Conservation (phyloP, 2,329 filamentous ascomycete genomes). For the Arachnopeziza araneosa region DNA sequence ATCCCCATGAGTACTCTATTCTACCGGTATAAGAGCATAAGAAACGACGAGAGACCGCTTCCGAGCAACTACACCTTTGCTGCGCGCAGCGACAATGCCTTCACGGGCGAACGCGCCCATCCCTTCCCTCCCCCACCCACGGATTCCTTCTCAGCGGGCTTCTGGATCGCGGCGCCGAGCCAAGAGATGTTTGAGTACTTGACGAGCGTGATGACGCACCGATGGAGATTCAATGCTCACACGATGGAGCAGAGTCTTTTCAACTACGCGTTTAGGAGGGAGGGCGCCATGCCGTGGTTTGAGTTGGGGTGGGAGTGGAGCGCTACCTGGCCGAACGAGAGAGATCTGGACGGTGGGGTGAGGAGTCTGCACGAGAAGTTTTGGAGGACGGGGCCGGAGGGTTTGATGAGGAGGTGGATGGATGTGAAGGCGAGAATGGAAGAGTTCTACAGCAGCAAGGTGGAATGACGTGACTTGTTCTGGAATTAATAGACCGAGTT, state of each 20-base stretch:
- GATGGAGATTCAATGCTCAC: slow-evolving; percentile 33
- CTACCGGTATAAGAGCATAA: slow-evolving; percentile 12
- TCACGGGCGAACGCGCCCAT: slow-evolving; percentile 31
- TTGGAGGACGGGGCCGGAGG: slow-evolving; percentile 27
- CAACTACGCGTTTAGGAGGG: slow-evolving; percentile 37
- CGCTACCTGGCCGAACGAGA: slow-evolving; percentile 33
- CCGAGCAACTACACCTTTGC: slow-evolving; percentile 33
- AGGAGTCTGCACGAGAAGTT: slow-evolving; percentile 35
- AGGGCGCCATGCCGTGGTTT: slow-evolving; percentile 38
- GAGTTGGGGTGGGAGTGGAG: slow-evolving; percentile 36
- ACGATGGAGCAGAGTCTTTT: slow-evolving; percentile 39
- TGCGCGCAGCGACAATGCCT: slow-evolving; percentile 32
- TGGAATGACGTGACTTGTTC: not conserved
- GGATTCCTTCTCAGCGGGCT: slow-evolving; percentile 34
- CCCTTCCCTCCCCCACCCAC: slow-evolving; percentile 32
- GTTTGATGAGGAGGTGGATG: slow-evolving; percentile 12
- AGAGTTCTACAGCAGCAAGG: not conserved
- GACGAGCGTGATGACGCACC: slow-evolving; percentile 31
- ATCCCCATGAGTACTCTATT: slow-evolving; percentile 18
- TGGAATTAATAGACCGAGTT: too few relatives aligned
- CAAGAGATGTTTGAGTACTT: slow-evolving; percentile 34
- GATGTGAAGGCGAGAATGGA: slow-evolving; percentile 7
- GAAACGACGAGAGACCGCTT: slow-evolving; percentile 27
- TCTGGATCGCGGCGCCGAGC: slow-evolving; percentile 36
- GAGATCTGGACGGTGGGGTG: slow-evolving; percentile 31